These are phyloP conservation scores for Diplodia sapinea DNA, from an alignment of 2,329 filamentous ascomycete species.

Conservation along the genomic window DNA sequence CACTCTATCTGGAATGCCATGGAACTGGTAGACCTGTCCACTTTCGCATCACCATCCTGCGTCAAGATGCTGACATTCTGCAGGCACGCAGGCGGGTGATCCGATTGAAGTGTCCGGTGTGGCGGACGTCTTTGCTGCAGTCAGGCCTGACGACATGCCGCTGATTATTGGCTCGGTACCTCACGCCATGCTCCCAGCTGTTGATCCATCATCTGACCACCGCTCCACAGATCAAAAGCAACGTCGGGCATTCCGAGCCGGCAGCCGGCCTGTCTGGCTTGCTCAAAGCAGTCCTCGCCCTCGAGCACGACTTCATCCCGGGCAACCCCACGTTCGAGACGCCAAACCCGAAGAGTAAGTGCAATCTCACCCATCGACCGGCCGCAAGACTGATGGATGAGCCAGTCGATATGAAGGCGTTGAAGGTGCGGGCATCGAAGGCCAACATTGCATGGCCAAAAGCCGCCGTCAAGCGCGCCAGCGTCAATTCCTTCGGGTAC, in stretches of 20 bases:
- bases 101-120: conserved; percentile 61
- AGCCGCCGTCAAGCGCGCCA: conserved; percentile 32
- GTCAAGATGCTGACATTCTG: too few species aligned
- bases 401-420: conserved; percentile 19
- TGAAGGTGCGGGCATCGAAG: conserved; percentile 6
- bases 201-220: too few species aligned
- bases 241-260: conserved; percentile 44
- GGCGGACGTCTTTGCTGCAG: conserved; percentile 47
- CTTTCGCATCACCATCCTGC: too few species aligned
- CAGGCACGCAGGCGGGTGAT: conserved; percentile 60
- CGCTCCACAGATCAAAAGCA: conserved; percentile 37
- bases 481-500: conserved; percentile 38
- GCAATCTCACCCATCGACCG: too few species aligned
- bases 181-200: neutral
- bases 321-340: conserved; percentile 33
- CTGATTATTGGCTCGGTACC: conserved; percentile 42
- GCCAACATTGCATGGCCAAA: conserved; percentile 34
- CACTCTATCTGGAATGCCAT: conserved; percentile 56
- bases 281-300: conserved; percentile 40
- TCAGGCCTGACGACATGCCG: conserved; percentile 30
- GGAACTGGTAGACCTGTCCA: conserved; percentile 48
- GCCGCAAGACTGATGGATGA: neutral
- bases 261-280: conserved; percentile 39
- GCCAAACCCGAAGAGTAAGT: conserved; percentile 21
- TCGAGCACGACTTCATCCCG: conserved; percentile 39